Conservation (phyloP, 805 yeast species). For the Komagataella phaffii region DNA sequence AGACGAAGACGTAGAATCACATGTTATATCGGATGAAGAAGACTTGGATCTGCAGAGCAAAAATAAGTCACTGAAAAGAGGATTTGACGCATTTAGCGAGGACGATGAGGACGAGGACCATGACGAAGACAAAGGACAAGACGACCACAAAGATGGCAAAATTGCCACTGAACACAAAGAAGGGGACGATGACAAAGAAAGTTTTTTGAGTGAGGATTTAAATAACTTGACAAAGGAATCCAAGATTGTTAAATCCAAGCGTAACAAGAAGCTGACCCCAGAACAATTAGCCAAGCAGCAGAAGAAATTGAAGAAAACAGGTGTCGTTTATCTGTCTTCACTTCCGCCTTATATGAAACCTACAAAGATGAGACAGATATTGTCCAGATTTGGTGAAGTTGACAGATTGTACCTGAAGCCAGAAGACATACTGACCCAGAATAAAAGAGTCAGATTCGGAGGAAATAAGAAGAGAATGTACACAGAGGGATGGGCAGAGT, state of each 20-base stretch:
- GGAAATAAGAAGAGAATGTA: constrained; percentile 84
- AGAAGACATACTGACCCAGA: constrained; percentile 56
- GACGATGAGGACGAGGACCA: constrained; percentile 13
- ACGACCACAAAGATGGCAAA: constrained; percentile 8
- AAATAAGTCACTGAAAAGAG: constrained; percentile 5
- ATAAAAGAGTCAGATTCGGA: constrained; percentile 65
- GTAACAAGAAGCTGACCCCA: constrained; percentile 39
- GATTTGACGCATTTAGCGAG: constrained; percentile 4
- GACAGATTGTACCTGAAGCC: constrained; percentile 81
- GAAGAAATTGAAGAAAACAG: constrained; percentile 53
- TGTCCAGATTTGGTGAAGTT: constrained; percentile 74
- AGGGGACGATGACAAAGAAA: constrained; percentile 9
- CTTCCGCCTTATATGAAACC: constrained; percentile 98
- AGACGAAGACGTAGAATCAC: neutral
- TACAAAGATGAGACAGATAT: constrained; percentile 68
- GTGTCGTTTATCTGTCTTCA: constrained; percentile 84
- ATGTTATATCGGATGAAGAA: neutral
- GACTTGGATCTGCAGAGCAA: constrained; percentile 4
- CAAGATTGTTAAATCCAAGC: constrained; percentile 23
- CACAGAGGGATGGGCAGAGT: constrained; percentile 97
- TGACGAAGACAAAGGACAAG: constrained; percentile 7
- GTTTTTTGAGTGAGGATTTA: constrained; percentile 7
- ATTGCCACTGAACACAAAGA: constrained; percentile 8
- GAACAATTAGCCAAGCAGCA: constrained; percentile 40
- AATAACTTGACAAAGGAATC: constrained; percentile 12